Evolutionary conservation across 768 basidiomycete species (phyloP), one percentile per base, ranked within the genome.

Genomic region (Russula sp.): DNA sequence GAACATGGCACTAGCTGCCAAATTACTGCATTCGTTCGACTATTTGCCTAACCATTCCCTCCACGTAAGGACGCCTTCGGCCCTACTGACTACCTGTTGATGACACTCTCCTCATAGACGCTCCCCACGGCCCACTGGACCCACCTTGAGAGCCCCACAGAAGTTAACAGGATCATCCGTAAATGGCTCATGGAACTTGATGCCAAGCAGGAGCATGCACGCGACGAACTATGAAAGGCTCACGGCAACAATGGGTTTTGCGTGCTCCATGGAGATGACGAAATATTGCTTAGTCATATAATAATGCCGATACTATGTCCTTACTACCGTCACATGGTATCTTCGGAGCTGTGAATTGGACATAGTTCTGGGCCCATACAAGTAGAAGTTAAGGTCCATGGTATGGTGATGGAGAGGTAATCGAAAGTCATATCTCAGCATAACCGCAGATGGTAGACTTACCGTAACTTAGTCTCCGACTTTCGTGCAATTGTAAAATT

Each of bases 71-170:
- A 11, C 32, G 9, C n/a, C 54, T 14, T 51, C 42, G n/a, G 16
- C 47, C 9, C 34, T 13, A 16, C 2, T 31, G 18, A 40, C 2
- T 40, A 55, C 39, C 27, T 20, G 16, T 44, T 68, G 59, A 48
- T 56, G 56, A 53, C n/a, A 8, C 10, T 20, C 31, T 39, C n/a
- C 31, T 39, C n/a, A 7, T 59, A 85, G 84, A 73, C 76, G 2
- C 73, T 87, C 59, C 70, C 73, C 7, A 82, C 82, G 0, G 80
- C 83, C 5, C 88, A 89, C 70, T 89, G 88, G 87, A 75, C 80
- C 8, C 88, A 88, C 42, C 73, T 89, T 20, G 88, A 89, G 70
- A 71, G 78, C 62, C 82, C 86, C 0, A 59, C 72, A 1, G 72
- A 73, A 48, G 80, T 85, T 70, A 89, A 89, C 65, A 52, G 61